Evolutionary conservation across 2,329 filamentous ascomycete genomes (phyloP), one percentile per base, ranked within the genome.

Genomic region (Aspergillus sergii): DNA sequence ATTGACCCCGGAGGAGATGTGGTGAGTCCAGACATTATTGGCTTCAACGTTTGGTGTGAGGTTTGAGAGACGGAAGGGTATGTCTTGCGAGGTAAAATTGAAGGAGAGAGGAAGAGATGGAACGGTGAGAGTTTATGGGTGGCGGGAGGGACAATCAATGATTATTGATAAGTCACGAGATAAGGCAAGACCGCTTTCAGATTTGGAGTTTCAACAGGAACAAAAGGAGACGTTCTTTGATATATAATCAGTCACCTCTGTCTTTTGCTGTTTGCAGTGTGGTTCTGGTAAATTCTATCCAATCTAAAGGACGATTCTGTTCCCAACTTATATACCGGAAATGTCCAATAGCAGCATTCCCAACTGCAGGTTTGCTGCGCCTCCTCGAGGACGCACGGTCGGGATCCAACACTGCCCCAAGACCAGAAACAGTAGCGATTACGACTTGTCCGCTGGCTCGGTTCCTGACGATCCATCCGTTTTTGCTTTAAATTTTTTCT

Each of bases 21-120:
- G 19, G 57, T 59, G 48, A 68, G 60, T 61, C 68, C 60, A 16
- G 67, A 59, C 70, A 74, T 75, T 56, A 46, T 70, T 58, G 58
- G 41, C 54, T 66, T 60, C 32, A 34, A 45, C 39, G 57, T 39
- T 34, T 53, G 43, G 26, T 28, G 30, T 48, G 14, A 34, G 19
- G 45, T 32, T 56, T 48, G 28, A 39, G 21, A 55, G 51, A 36
- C n/a, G 10, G 10, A 10, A 21, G 19, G 3, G 34, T 16, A 16
- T 36, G 34, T 36, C 34, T 36, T 36, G 32, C 32, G 32, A 34
- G 32, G 32, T 34, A 34, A 4, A 4, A 12, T 34, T 54, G 11
- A 12, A 21, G 19, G 23, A 34, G 26, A 53, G 50, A 54, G 28
- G 28, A n/a, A 54, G 30, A n/a, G 28, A 9, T 21, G 23, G 2